Conservation (phyloP, 495 filamentous ascomycete species). For the Penicillium macrosclerotiorum region DNA sequence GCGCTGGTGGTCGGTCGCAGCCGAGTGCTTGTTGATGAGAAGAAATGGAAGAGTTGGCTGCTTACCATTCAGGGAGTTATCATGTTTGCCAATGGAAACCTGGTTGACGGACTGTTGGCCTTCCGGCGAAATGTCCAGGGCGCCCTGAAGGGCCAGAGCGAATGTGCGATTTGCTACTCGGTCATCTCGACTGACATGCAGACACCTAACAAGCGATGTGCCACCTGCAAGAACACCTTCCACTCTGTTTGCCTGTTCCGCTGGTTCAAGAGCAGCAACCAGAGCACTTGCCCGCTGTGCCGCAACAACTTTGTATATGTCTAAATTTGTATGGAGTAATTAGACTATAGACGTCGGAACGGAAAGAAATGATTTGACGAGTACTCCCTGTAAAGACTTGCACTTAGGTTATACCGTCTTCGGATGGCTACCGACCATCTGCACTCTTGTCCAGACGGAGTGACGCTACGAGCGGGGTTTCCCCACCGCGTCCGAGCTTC, state of each 20-base stretch:
- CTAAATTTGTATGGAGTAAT: slow-evolving; percentile 20
- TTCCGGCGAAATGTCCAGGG: slow-evolving; percentile 83
- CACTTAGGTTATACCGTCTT: too few species aligned
- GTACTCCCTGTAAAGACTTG: too few species aligned
- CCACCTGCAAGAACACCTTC: slow-evolving; percentile 92
- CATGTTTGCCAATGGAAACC: slow-evolving; percentile 79
- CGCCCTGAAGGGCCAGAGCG: slow-evolving; percentile 85
- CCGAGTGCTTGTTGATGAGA: slow-evolving; percentile 81
- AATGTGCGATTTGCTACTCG: slow-evolving; percentile 96
- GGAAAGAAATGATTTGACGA: slow-evolving; percentile 3
- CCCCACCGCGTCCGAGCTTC: slow-evolving; percentile 20
- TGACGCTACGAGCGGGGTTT: slow-evolving; percentile 4
- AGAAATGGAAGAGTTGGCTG: slow-evolving; percentile 86
- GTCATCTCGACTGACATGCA: slow-evolving; percentile 84
- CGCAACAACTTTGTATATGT: slow-evolving; percentile 76
- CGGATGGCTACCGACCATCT: too few species aligned
- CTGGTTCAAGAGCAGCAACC: slow-evolving; percentile 93
- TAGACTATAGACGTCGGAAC: slow-evolving; percentile 15
- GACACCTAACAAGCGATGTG: slow-evolving; percentile 85
- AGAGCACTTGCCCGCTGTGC: slow-evolving; percentile 86
- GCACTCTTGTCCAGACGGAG: neutral
- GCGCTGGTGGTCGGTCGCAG: slow-evolving; percentile 75
- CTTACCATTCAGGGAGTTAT: slow-evolving; percentile 87
- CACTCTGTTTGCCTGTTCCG: slow-evolving; percentile 86
- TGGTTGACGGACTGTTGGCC: slow-evolving; percentile 79